phyloP scores from a whole-genome alignment of 2,329 filamentous ascomycete genomes.

The Bipolaris sorokiniana region DNA sequence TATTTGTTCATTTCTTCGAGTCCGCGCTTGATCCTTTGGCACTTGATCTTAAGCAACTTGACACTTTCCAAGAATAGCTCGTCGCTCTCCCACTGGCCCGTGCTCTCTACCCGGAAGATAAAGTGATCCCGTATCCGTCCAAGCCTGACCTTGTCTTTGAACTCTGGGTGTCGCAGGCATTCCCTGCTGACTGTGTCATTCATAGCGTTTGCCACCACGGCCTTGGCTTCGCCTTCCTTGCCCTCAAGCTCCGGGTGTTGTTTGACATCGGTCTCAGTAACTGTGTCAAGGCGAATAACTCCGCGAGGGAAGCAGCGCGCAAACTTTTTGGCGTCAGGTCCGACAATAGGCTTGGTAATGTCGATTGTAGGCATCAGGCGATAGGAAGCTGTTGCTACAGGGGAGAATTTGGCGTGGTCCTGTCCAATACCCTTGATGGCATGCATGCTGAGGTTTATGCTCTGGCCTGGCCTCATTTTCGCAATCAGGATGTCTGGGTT shows the following conservation, averaged over 20 bases:
- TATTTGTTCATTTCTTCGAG: slow-evolving; percentile 57
- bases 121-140: slow-evolving; percentile 93
- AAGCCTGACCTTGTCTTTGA: slow-evolving; percentile 93
- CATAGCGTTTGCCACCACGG: slow-evolving; percentile 86
- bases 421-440: slow-evolving; percentile 92
- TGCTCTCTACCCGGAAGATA: slow-evolving; percentile 94
- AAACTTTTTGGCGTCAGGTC: slow-evolving; percentile 87
- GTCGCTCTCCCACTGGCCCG: slow-evolving; percentile 93
- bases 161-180: slow-evolving; percentile 88
- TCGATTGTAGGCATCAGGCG: slow-evolving; percentile 86
- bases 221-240: slow-evolving; percentile 80
- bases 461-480: slow-evolving; percentile 90
- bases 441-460: slow-evolving; percentile 85
- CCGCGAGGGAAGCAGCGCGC: slow-evolving; percentile 85
- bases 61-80: slow-evolving; percentile 91
- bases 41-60: slow-evolving; percentile 84
- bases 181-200: slow-evolving; percentile 95
- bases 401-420: slow-evolving; percentile 97
- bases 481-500: slow-evolving; percentile 94
- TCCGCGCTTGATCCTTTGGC: slow-evolving; percentile 72
- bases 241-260: slow-evolving; percentile 70
- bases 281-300: slow-evolving; percentile 79
- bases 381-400: slow-evolving; percentile 93
- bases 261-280: slow-evolving; percentile 70
- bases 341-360: slow-evolving; percentile 83